Base-by-base conservation (phyloP, 805 yeast species). In the Kuraishia cidri region DNA sequence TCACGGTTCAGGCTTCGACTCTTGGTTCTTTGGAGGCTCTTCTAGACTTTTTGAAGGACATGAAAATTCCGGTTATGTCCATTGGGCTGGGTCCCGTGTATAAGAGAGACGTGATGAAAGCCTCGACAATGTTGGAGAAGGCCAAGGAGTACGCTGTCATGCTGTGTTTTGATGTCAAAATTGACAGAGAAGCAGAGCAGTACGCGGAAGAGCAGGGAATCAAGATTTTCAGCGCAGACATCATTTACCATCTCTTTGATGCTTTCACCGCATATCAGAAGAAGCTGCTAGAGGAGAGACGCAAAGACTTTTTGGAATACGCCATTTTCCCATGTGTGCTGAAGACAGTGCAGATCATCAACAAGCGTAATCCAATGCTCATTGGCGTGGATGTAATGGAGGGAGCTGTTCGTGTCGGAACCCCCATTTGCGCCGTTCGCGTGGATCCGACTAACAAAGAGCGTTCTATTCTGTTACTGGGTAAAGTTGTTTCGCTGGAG, bases 11-110 rank as follows among this genome's bases (percentile, higher is more conserved):
- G 66, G 97, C 98, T 1, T 87, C 97, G 5, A 92, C 99, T 14
- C 73, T 92, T 52, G 99, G 99, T 71, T 88, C 98, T 27, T 68
- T 92, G 50, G 99, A 92, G 66, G 99, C 99, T 3, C 66, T 92
- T 45, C 72, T 92, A 42, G 97, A 90, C 60, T 92, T 92, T 85
- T 73, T 92, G 58, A 90, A 90, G 63, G 95, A 85, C 50, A 85
- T 88, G 97, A 92, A 92, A 72, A 92, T 92, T 60, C 99, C 99
- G 14, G 99, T 92, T 24, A 87, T 90, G 96, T 83, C 96, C 23
- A 88, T 92, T 53, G 95, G 97, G 34, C 71, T 92, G 55, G 99
- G 99, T 50, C 98, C 99, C 34, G 98, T 92, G 25, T 92, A 64
- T 69, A 92, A 90, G 66, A 81, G 97, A 65, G 99, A 92, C 66